These are phyloP conservation scores for Leccinum boreale DNA, from an alignment of 768 basidiomycete species.

Conservation along the genomic window DNA sequence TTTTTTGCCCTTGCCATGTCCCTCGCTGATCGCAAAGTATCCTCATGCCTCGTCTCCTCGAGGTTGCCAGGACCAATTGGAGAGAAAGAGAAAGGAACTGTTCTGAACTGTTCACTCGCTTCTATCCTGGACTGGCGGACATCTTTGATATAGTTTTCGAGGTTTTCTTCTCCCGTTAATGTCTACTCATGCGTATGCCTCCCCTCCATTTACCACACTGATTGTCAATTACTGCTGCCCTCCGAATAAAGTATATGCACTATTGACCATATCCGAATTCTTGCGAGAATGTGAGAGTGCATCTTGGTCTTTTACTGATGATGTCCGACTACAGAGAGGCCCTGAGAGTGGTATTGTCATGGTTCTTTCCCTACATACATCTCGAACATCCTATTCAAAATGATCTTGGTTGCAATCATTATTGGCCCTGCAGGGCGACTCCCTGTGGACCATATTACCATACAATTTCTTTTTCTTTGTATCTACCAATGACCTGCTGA, in stretches of 20 bases:
- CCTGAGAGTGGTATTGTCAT: background rate
- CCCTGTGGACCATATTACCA: too few relatives aligned
- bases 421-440: background rate
- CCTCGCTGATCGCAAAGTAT: slow-evolving; percentile 21
- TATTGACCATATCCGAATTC: background rate
- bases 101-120: slow-evolving; percentile 16
- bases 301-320: background rate
- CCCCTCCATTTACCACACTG: slow-evolving; percentile 3
- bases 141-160: slow-evolving; percentile 15
- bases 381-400: background rate
- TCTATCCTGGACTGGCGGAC: slow-evolving; percentile 12
- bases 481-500: too few relatives aligned
- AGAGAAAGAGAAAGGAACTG: slow-evolving; percentile 6
- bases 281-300: background rate
- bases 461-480: too few relatives aligned
- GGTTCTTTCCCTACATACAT: background rate
- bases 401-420: background rate
- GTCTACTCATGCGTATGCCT: slow-evolving; percentile 20
- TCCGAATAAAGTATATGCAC: slow-evolving; percentile 18
- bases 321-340: background rate
- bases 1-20: slow-evolving; percentile 12
- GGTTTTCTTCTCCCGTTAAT: background rate
- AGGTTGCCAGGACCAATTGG: slow-evolving; percentile 24
- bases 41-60: slow-evolving; percentile 11
- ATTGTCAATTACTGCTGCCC: slow-evolving; percentile 18